These are phyloP conservation scores for Saccharomyces hybrid DNA, from an alignment of 1,139 yeast genomes.

Conservation along the genomic window DNA sequence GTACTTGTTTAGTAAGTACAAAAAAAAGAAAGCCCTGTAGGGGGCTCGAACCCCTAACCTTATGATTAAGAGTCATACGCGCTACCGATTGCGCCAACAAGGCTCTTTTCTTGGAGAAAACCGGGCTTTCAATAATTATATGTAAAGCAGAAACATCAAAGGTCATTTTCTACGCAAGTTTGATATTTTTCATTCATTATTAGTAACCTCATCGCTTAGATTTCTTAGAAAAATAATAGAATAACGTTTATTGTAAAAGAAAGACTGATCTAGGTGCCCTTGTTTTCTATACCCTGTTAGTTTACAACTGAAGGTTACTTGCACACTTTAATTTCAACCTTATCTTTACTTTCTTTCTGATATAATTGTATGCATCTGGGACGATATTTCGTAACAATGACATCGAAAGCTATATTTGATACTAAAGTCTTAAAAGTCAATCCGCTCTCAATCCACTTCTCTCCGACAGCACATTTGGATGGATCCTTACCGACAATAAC, in stretches of 20 bases:
- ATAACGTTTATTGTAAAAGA: too few relatives aligned
- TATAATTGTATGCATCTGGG: background rate
- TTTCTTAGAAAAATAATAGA: too few relatives aligned
- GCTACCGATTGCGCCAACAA: slow-evolving; percentile 43
- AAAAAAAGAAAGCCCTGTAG: slow-evolving; percentile 34
- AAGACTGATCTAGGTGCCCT: too few relatives aligned
- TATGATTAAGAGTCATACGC: slow-evolving; percentile 41
- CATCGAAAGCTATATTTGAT: slow-evolving; percentile 12
- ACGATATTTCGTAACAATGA: background rate
- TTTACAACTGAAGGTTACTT: background rate
- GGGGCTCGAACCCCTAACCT: slow-evolving; percentile 43
- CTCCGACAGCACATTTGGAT: slow-evolving; percentile 20
- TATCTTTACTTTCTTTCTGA: background rate
- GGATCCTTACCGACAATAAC: slow-evolving; percentile 38
- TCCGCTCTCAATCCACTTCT: slow-evolving; percentile 37
- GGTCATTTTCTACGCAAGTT: too few relatives aligned
- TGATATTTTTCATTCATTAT: too few relatives aligned
- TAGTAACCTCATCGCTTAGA: too few relatives aligned
- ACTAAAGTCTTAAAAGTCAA: slow-evolving; percentile 42
- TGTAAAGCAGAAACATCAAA: too few relatives aligned
- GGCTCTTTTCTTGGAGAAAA: slow-evolving; percentile 7
- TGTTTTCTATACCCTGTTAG: background rate
- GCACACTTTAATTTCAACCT: background rate
- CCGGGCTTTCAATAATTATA: too few relatives aligned
- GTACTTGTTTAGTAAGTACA: too few relatives aligned